Base-by-base conservation (phyloP, 345 rosid species). In the Eutrema heterophyllum region DNA sequence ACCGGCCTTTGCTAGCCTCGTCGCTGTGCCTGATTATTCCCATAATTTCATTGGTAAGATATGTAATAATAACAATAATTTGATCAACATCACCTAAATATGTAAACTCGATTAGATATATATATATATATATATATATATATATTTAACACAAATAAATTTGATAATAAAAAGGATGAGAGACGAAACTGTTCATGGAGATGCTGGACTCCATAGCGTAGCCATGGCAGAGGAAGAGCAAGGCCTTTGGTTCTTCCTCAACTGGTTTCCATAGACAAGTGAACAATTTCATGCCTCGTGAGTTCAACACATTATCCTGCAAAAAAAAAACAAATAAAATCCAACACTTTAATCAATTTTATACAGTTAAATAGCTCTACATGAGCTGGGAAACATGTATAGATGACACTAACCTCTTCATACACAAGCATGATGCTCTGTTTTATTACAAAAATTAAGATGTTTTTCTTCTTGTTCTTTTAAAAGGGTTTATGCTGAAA, bases 201-300 rank as follows among this genome's bases (percentile, higher is more conserved):
- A 88, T 83, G 84, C 97, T 91, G 77, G 95, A 89, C 29, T 91
- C 98, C 91, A 88, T 79, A 72, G 83, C 98, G 38, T 94, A 94
- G 3, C 98, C 98, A 79, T 94, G 97, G 78, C 96, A 91, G 15
- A 94, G 57, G 79, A 88, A 94, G 78, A 91, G 70, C 78, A 91
- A 67, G 36, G 85, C 98, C 71, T 84, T 88, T 33, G 95, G 86
- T 75, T 87, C 87, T 76, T 80, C 72, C 9, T 75, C 77, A 14
- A 8, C 26, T 0, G 96, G 97, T 53, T 83, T 68, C 97, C 98
- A 94, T 62, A 73, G 75, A 81, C 98, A 91, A 2, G 97, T 88
- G 72, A 91, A 91, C 45, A 94, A 82, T 79, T 91, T 83, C 77
- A 73, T 33, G 51, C 95, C 91, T 81, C 91, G 70, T 39, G 91